Evolutionary conservation across 1,139 yeast species (phyloP), one percentile per base, ranked within the genome.

Genomic region (Tardiomyces blankii): DNA sequence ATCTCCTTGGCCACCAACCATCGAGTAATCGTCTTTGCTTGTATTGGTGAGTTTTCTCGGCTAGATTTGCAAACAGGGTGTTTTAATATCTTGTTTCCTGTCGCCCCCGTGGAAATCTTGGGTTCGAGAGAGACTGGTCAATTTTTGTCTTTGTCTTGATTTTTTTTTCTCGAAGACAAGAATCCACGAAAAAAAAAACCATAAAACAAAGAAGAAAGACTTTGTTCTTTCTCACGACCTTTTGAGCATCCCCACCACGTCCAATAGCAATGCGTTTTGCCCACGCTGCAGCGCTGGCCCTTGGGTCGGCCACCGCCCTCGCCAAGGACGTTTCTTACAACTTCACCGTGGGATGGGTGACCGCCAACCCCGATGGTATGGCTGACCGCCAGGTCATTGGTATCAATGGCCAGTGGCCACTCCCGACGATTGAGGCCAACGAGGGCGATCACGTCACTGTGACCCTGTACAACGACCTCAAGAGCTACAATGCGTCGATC

Each of bases 391-490:
- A 72, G 23, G 83, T 87, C 47, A 77, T 88, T 51, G 86, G 94
- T 2, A 80, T 89, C 67, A 88, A 88, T 60, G 81, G 80, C 51
- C 69, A 77, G 51, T 88, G 86, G 80, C 97, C 97, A 38, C 74
- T 88, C 71, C 97, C 97, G 3, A 74, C 74, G 16, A 68, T 89
- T 50, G 70, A 77, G 41, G 84, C 85, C 48, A 72, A 73, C 51
- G 78, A 75, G 59, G 89, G 93, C 54, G 97, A 89, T 67, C 69
- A 82, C 14, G 72, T 89, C 28, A 64, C 78, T 45, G 68, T 87
- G 35, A 74, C 80, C 58, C 67, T 87, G 61, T 76, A 77, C 48
- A 89, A 89, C 60, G 82, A 80, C 23, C 75, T 89, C 49, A 61
- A 58, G 25, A 71, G 67, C 40, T 77, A 77, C 55, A 82, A 82